Base-by-base conservation (phyloP, 108 stramenopile genomes). In the Licmophora abbreviata region DNA sequence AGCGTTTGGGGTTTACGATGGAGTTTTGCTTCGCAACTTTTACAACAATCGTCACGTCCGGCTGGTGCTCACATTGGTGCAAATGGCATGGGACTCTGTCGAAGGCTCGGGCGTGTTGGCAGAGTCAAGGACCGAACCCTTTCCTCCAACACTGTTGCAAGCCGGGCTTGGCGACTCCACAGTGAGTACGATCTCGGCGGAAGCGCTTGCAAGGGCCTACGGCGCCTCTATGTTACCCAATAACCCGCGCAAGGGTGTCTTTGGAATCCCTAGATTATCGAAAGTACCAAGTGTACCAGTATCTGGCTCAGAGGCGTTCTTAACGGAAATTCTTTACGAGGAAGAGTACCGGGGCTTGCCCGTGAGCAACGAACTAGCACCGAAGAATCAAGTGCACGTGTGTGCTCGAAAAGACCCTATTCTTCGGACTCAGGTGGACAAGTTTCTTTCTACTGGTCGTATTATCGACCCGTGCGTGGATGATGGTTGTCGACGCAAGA, bases 11-110 rank as follows among this genome's bases (percentile, higher is more conserved):
- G 59, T 55, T 2, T 88, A 84, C 55, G 76, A 83, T 32, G 29
- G 21, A 0, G 36, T 85, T 8, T 36, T 88, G 37, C 56, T 79
- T 7, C 50, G 69, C 25, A 83, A 79, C 46, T 58, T 82, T 25
- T 71, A 79, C 56, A 68, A 73, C 53, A 77, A 77, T 43, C 68
- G 87, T 17, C 73, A 79, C 40, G 73, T 85, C 14, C 74, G 83
- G 27, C 70, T 88, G 15, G 28, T 82, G 23, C 31, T 85, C 37
- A 49, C 69, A 1, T 29, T 88, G 27, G 41, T 77, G 0, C 87
- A 88, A 59, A 83, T 85, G 79, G 69, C 57, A 0, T 89, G 80
- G 80, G 87, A 89, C 44, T 69, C 74, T 3, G 38, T 63, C 17
- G 83, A 83, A 43, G 83, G 73, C 21, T 44, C 75, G 27, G 83